Evolutionary conservation across 1,139 yeast genomes (phyloP), one percentile per base, ranked within the genome.

Genomic region (Taiozyma sp.): DNA sequence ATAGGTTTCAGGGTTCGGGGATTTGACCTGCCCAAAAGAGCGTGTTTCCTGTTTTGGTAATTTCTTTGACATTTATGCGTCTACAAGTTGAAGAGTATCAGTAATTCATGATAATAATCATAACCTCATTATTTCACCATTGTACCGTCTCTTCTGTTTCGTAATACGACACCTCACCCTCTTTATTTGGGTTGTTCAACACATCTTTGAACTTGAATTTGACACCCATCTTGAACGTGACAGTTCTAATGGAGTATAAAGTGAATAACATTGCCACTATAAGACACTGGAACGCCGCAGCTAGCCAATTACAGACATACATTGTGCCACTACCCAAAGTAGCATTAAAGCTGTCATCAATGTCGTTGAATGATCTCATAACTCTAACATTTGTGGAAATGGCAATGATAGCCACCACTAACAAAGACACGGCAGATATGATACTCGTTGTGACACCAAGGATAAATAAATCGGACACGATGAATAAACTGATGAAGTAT

Each of bases 371-470:
- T 22, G 28, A 42, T 4, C 8, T 7, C 11, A 35, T 10, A 7
- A 48, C 21, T 13, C 28, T 39, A 8, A 21, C 30, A 37, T 48
- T 48, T 6, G 43, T 41, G 4, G 24, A 29, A 13, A 45, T 14
- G 21, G 39, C 39, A 24, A 45, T 45, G 6, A 45, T 43, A 4
- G 50, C 48, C 26, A 42, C 45, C 14, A 45, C 42, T 3, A 48
- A 29, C 24, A 48, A 28, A 10, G 45, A 44, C 1, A 45, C 40
- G 3, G 50, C 19, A 4, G 50, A 47, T 2, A 48, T 9, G 13
- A 43, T 9, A 37, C 50, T 48, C 19, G 50, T 41, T 3, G 45
- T 10, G 4, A 45, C 50, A 21, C 50, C 48, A 39, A 48, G 6
- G 6, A 45, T 37, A 22, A 42, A 48, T 9, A 47, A 42, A 39